phyloP scores from a whole-genome alignment of 2,329 filamentous ascomycete species.

The Colletotrichum sp. region DNA sequence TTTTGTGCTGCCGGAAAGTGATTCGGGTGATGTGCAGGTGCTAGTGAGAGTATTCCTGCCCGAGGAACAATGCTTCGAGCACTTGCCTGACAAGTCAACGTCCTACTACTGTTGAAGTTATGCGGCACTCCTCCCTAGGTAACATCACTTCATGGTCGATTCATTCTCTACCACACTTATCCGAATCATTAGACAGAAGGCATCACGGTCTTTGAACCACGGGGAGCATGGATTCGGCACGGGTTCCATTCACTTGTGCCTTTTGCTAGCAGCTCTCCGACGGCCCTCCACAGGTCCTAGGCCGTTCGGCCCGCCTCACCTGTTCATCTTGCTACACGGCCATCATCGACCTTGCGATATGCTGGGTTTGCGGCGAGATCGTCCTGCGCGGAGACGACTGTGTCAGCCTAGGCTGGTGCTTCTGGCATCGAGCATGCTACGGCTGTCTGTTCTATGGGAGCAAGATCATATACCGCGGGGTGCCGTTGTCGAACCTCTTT shows the following conservation, averaged over 20 bases:
- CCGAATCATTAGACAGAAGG: neutral
- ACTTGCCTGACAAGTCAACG: neutral
- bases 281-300: slow-evolving; percentile 44
- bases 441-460: slow-evolving; percentile 59
- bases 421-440: slow-evolving; percentile 63
- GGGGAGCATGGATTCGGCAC: neutral
- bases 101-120: neutral
- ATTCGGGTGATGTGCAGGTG: neutral
- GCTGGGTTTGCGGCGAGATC: slow-evolving; percentile 62
- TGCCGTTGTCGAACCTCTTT: slow-evolving; percentile 39
- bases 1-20: neutral
- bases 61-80: neutral
- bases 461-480: slow-evolving; percentile 38
- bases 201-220: neutral
- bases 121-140: neutral
- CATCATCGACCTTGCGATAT: slow-evolving; percentile 59
- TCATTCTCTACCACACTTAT: neutral
- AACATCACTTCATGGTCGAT: neutral
- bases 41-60: neutral
- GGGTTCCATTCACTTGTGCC: slow-evolving; percentile 54
- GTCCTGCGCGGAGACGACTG: slow-evolving; percentile 58
- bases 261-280: slow-evolving; percentile 55
- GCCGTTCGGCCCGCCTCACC: slow-evolving; percentile 51
- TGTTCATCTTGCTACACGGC: slow-evolving; percentile 52
- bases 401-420: slow-evolving; percentile 65